Percentiles rank a stretch among this genome's conserved stretches.
Evolutionary conservation across 2,329 filamentous ascomycete species (phyloP).

Genomic region (Cercospora zeina): DNA sequence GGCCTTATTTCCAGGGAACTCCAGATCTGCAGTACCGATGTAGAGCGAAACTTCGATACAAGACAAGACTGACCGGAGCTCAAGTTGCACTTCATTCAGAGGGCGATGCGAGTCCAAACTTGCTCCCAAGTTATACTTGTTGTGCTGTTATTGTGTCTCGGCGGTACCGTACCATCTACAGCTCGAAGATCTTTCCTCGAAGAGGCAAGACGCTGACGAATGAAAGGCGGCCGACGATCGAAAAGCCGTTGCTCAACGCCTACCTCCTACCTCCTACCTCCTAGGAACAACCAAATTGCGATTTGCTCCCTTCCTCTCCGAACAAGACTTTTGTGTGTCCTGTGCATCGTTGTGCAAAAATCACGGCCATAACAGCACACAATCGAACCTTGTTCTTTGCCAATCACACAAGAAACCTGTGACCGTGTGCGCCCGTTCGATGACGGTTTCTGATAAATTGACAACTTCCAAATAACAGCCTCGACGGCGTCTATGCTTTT

Average conservation of each 20-base stretch:
- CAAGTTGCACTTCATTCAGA: neutral
- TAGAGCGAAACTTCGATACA: neutral
- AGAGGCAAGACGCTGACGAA: neutral
- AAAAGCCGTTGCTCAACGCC: neutral
- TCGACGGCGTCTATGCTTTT: neutral
- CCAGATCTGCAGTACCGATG: neutral
- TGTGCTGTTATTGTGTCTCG: neutral
- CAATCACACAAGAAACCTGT: neutral
- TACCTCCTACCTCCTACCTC: too few relatives aligned
- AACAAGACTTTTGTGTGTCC: neutral
- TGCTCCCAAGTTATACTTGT: neutral
- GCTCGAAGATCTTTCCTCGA: neutral
- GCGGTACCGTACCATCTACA: neutral
- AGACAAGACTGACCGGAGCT: neutral
- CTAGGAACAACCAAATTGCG: neutral
- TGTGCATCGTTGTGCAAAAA: neutral
- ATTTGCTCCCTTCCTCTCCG: neutral
- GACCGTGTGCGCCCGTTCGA: neutral
- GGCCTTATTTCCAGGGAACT: neutral
- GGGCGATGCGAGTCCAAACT: neutral
- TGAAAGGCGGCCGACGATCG: neutral
- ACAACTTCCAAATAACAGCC: neutral
- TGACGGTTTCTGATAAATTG: neutral
- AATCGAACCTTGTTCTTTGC: neutral
- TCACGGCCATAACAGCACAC: neutral